Evolutionary conservation across 2,329 filamentous ascomycete genomes (phyloP).

Genomic region (Knoxdaviesia proteae): DNA sequence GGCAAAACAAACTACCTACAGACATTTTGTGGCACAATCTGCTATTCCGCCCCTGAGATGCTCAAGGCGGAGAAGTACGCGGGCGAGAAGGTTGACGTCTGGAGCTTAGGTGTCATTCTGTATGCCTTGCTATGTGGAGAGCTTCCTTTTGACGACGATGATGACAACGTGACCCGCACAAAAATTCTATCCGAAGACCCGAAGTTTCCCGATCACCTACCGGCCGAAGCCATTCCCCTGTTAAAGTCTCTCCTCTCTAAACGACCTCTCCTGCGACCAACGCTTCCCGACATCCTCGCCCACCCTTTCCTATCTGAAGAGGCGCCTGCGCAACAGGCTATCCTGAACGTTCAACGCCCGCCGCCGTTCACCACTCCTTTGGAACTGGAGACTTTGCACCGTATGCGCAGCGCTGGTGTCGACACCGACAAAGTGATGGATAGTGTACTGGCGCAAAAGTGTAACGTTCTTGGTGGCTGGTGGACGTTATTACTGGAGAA

Average conservation of each 20-base stretch:
- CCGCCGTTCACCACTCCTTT: slow-evolving; percentile 67
- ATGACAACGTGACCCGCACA: slow-evolving; percentile 67
- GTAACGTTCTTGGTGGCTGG: slow-evolving; percentile 83
- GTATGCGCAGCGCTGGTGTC: slow-evolving; percentile 85
- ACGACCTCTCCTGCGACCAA: slow-evolving; percentile 63
- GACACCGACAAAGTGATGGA: slow-evolving; percentile 90
- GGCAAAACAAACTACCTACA: slow-evolving; percentile 86
- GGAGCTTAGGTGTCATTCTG: slow-evolving; percentile 71
- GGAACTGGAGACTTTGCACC: slow-evolving; percentile 77
- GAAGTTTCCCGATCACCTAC: slow-evolving; percentile 61
- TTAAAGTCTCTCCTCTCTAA: slow-evolving; percentile 74
- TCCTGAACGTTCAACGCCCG: slow-evolving; percentile 61
- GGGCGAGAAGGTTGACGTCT: slow-evolving; percentile 93
- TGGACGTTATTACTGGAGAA: slow-evolving; percentile 91
- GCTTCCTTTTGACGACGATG: slow-evolving; percentile 89
- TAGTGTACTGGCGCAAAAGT: slow-evolving; percentile 74
- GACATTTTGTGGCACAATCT: slow-evolving; percentile 94
- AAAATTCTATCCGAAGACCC: slow-evolving; percentile 76
- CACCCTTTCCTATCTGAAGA: slow-evolving; percentile 78
- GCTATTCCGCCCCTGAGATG: slow-evolving; percentile 97
- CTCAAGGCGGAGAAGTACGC: slow-evolving; percentile 95
- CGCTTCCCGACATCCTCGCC: slow-evolving; percentile 63
- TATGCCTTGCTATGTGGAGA: slow-evolving; percentile 69
- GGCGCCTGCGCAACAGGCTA: slow-evolving; percentile 72
- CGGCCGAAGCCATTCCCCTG: slow-evolving; percentile 56